A percentile compares a stretch with the other conserved stretches of the same genome.
Evolutionary conservation across 2,329 filamentous ascomycete genomes (phyloP).

Genomic region (Sporothrix pseudoabietina): DNA sequence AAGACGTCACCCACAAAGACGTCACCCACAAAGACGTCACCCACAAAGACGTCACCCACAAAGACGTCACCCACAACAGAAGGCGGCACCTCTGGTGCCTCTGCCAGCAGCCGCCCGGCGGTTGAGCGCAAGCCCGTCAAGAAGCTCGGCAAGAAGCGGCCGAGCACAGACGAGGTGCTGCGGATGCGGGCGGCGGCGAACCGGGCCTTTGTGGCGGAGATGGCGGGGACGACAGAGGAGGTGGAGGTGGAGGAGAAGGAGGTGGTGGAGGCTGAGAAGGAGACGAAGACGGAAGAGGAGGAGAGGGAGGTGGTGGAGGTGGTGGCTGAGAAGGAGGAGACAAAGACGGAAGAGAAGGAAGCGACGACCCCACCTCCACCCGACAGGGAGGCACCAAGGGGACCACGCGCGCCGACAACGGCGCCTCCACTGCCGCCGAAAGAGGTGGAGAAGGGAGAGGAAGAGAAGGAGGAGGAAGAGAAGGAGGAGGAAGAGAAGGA

Average conservation of each 20-base stretch:
- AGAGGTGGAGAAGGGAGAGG: neutral
- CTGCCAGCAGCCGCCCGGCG: neutral
- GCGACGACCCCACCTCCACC: neutral
- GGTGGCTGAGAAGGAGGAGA: too few species aligned
- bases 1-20: too few species aligned
- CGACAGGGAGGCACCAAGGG: neutral
- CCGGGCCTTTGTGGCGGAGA: neutral
- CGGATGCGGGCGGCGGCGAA: neutral
- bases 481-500: neutral
- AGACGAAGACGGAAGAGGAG: neutral
- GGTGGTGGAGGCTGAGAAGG: neutral
- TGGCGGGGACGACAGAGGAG: neutral
- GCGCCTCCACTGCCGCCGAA: neutral
- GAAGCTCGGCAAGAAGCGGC: neutral
- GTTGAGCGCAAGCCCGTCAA: neutral
- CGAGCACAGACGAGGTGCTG: slow-evolving; percentile 14
- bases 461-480: neutral
- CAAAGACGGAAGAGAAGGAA: neutral
- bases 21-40: neutral
- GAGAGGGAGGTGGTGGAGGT: neutral
- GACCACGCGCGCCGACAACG: neutral
- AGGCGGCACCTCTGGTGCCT: neutral
- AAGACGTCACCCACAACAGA: too few species aligned
- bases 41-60: neutral
- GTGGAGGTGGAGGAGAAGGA: neutral